These are phyloP conservation scores for Xylaria castorea DNA, from an alignment of 495 filamentous ascomycete genomes.

Conservation along the genomic window DNA sequence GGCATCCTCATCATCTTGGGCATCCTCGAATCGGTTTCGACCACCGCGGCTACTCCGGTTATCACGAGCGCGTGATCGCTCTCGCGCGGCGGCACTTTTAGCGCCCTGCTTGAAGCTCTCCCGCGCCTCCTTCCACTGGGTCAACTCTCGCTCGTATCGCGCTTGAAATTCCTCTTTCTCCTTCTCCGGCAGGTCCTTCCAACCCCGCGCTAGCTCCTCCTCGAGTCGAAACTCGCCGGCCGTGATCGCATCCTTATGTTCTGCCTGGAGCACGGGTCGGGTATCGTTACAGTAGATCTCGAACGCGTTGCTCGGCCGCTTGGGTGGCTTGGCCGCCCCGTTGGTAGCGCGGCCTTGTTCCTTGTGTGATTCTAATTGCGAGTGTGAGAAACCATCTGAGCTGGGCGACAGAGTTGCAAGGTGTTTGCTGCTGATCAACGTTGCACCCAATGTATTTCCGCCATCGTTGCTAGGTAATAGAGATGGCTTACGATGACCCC, in stretches of 20 bases:
- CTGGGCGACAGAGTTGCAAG: slow-evolving; percentile 52
- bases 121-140: slow-evolving; percentile 50
- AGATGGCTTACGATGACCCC: slow-evolving; percentile 67
- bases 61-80: slow-evolving; percentile 39
- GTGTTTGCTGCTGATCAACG: slow-evolving; percentile 55
- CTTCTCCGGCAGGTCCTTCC: slow-evolving; percentile 54
- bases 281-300: slow-evolving; percentile 59
- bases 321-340: slow-evolving; percentile 43
- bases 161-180: slow-evolving; percentile 53
- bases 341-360: slow-evolving; percentile 35
- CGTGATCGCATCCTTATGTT: slow-evolving; percentile 45
- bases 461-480: slow-evolving; percentile 45
- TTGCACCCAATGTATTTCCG: slow-evolving; percentile 39
- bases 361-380: slow-evolving; percentile 43
- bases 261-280: slow-evolving; percentile 45
- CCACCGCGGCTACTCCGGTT: slow-evolving; percentile 31
- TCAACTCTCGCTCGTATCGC: slow-evolving; percentile 49
- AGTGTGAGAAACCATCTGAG: slow-evolving; percentile 53
- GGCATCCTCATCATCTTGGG: slow-evolving; percentile 36
- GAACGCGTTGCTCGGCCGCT: slow-evolving; percentile 56
- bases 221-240: slow-evolving; percentile 51
- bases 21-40: slow-evolving; percentile 37
- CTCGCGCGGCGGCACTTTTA: slow-evolving; percentile 46
- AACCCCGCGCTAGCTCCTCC: slow-evolving; percentile 54
- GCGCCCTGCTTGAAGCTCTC: slow-evolving; percentile 39